Evolutionary conservation across 1,284 basidiomycete genomes (phyloP).

Genomic region (Leccinum griseonigrum): DNA sequence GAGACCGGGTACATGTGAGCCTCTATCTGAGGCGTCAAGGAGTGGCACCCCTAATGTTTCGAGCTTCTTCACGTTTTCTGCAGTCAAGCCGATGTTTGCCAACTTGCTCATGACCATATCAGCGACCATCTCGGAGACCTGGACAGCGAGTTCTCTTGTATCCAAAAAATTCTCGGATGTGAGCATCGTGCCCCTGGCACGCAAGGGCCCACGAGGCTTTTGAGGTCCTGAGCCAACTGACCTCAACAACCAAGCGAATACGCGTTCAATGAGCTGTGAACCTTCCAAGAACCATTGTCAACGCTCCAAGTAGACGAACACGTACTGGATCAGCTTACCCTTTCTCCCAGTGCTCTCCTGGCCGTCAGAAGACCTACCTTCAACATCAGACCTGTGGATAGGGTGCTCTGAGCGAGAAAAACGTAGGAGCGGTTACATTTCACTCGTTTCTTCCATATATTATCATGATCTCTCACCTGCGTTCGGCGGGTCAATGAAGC

Average conservation of each 20-base stretch:
- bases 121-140: conserved; percentile 1
- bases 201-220: background rate
- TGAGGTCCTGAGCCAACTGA: background rate
- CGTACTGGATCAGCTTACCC: too few relatives aligned
- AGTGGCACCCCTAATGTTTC: background rate
- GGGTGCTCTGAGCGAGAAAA: too few relatives aligned
- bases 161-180: background rate
- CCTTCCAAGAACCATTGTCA: too few relatives aligned
- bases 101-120: background rate
- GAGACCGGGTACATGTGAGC: background rate
- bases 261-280: background rate
- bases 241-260: background rate
- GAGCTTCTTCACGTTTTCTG: conserved; percentile 1
- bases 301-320: too few relatives aligned
- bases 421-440: too few relatives aligned
- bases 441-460: too few relatives aligned
- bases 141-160: background rate
- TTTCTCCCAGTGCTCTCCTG: too few relatives aligned
- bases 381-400: too few relatives aligned
- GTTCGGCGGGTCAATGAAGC: too few relatives aligned
- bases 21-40: background rate
- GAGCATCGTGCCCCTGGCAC: background rate
- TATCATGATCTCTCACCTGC: too few relatives aligned
- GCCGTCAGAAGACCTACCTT: too few relatives aligned
- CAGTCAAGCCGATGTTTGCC: background rate